These are phyloP conservation scores for Tulasnella sp. DNA, from an alignment of 768 basidiomycete species.

Conservation along the genomic window DNA sequence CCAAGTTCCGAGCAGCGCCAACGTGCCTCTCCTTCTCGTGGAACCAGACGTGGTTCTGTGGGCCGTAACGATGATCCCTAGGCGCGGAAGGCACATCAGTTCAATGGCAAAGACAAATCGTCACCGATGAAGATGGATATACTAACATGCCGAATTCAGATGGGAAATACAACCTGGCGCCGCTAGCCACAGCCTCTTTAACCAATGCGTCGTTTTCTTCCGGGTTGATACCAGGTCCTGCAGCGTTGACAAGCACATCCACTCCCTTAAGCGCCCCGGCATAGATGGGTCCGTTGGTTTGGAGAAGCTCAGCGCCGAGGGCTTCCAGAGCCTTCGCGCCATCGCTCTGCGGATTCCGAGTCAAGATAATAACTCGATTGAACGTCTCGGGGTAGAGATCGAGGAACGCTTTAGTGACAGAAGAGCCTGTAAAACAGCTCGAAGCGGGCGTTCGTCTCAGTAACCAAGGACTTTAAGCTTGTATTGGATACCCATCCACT, in stretches of 20 bases:
- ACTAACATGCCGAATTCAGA: conserved; percentile 9
- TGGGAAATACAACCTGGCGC: conserved; percentile 6
- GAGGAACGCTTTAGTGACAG: background rate
- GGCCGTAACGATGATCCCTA: background rate
- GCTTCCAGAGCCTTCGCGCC: conserved; percentile 14
- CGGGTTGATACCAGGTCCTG: background rate
- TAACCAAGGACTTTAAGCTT: background rate
- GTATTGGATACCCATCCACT: background rate
- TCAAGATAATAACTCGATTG: conserved; percentile 17
- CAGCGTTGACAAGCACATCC: conserved; percentile 22
- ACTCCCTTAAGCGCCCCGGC: conserved; percentile 18
- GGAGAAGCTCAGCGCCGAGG: conserved; percentile 19
- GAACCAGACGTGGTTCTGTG: background rate
- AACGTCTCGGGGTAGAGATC: conserved; percentile 7
- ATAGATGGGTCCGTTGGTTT: background rate
- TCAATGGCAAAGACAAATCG: background rate
- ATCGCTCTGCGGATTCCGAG: conserved; percentile 17
- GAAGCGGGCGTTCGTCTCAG: no score
- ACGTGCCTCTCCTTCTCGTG: background rate
- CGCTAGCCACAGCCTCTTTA: conserved; percentile 18
- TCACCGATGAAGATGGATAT: background rate
- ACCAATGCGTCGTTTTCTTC: conserved; percentile 10
- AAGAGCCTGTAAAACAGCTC: no score
- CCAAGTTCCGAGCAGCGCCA: background rate
- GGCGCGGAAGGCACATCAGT: background rate